Evolutionary conservation across 306 rosid genomes (phyloP).

Genomic region (Cicer chorassanicum): DNA sequence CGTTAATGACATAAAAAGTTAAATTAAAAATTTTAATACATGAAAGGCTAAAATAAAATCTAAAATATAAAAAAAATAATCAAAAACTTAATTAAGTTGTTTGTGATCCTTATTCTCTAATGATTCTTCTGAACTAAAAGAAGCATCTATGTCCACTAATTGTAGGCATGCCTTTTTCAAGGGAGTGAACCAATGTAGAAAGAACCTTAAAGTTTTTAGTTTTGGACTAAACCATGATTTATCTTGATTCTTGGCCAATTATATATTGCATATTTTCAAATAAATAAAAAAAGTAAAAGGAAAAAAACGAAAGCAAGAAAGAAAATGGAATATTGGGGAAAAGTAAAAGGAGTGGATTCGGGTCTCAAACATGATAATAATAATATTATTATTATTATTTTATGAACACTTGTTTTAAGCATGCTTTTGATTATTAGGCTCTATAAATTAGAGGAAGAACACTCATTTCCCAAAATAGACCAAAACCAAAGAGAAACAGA

Average conservation of each 20-base stretch:
- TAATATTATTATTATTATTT: not conserved
- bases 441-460: slow-evolving; percentile 48
- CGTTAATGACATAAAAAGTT: too few species aligned
- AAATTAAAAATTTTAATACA: too few species aligned
- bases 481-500: not conserved
- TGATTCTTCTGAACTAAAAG: too few species aligned
- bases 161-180: too few species aligned
- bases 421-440: not conserved
- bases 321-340: slow-evolving; percentile 24
- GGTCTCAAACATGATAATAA: not conserved
- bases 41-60: too few species aligned
- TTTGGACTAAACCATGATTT: not conserved
- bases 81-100: too few species aligned
- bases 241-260: not conserved
- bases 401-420: not conserved
- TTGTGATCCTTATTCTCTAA: too few species aligned
- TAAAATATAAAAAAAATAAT: too few species aligned
- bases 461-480: slow-evolving; percentile 10
- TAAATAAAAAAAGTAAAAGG: not conserved
- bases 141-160: too few species aligned
- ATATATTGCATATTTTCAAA: not conserved
- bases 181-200: not conserved
- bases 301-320: not conserved
- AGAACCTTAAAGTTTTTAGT: not conserved
- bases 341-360: not conserved